phyloP scores from a whole-genome alignment of 768 basidiomycete species.

The Pleurotus tuber-regium region DNA sequence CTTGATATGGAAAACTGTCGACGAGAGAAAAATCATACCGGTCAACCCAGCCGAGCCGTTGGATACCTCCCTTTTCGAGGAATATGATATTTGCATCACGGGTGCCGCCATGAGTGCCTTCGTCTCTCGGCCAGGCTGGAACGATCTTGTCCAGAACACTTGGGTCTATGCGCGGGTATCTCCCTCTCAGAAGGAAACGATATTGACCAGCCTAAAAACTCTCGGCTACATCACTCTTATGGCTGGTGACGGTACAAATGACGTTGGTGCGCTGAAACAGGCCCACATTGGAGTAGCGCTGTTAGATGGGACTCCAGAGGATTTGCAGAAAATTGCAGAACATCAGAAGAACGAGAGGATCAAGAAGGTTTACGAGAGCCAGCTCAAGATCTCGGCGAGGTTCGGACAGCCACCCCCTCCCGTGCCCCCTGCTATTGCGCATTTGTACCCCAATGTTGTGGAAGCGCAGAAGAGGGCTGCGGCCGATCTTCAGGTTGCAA shows the following conservation, averaged over 20 bases:
- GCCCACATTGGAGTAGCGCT: conserved; percentile 96
- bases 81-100: conserved; percentile 96
- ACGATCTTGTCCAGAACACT: conserved; percentile 84
- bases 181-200: conserved; percentile 92
- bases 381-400: conserved; percentile 82
- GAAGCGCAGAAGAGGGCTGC: conserved; percentile 83
- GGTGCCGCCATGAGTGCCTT: conserved; percentile 92
- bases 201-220: conserved; percentile 84
- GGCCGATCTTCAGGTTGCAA: conserved; percentile 58
- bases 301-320: conserved; percentile 87
- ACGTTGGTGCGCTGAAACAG: conserved; percentile 97
- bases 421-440: conserved; percentile 84
- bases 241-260: conserved; percentile 99
- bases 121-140: conserved; percentile 68
- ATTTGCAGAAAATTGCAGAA: conserved; percentile 91
- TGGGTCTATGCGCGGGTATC: conserved; percentile 99
- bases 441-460: conserved; percentile 87
- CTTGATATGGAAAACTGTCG: conserved; percentile 91
- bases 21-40: conserved; percentile 85
- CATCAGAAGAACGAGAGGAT: conserved; percentile 85
- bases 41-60: conserved; percentile 79
- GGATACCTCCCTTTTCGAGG: conserved; percentile 71
- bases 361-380: conserved; percentile 97
- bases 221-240: conserved; percentile 93
- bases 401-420: conserved; percentile 95